A percentile compares a stretch with the other conserved stretches of the same genome.
Evolutionary conservation across 2,329 filamentous ascomycete species (phyloP).

Genomic region (Paracamarosporium sp.): DNA sequence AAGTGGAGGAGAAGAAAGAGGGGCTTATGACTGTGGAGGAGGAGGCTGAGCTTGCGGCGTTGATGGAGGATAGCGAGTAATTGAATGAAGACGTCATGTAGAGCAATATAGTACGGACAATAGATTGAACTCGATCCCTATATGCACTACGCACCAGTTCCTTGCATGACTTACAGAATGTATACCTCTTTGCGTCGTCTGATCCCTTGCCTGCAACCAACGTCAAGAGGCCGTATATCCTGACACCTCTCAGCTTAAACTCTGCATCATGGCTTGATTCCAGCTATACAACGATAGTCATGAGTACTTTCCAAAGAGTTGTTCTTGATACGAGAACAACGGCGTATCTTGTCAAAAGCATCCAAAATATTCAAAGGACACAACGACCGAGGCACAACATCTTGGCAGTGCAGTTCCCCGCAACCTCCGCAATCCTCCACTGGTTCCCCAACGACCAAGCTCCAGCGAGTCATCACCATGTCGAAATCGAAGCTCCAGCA

Average conservation of each 20-base stretch:
- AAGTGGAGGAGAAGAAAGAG: slow-evolving; percentile 54
- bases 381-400: background rate
- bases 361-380: background rate
- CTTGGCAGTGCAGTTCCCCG: background rate
- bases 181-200: too few relatives aligned
- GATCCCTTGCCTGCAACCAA: too few relatives aligned
- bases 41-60: slow-evolving; percentile 86
- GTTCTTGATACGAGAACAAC: too few relatives aligned
- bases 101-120: background rate
- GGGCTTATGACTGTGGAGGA: slow-evolving; percentile 81
- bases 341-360: too few relatives aligned
- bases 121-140: background rate
- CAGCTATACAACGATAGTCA: too few relatives aligned
- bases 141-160: too few relatives aligned
- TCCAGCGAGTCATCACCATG: slow-evolving; percentile 39
- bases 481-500: slow-evolving; percentile 19
- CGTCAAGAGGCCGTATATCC: too few relatives aligned
- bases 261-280: too few relatives aligned
- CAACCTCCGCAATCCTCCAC: slow-evolving; percentile 1
- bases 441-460: slow-evolving; percentile 21
- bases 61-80: slow-evolving; percentile 79
- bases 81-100: background rate
- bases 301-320: too few relatives aligned
- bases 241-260: too few relatives aligned
- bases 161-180: too few relatives aligned